A percentile compares a stretch with the other conserved stretches of the same genome.
Evolutionary conservation across 148 eudicot species (phyloP).

Genomic region (Polygonum aviculare): DNA sequence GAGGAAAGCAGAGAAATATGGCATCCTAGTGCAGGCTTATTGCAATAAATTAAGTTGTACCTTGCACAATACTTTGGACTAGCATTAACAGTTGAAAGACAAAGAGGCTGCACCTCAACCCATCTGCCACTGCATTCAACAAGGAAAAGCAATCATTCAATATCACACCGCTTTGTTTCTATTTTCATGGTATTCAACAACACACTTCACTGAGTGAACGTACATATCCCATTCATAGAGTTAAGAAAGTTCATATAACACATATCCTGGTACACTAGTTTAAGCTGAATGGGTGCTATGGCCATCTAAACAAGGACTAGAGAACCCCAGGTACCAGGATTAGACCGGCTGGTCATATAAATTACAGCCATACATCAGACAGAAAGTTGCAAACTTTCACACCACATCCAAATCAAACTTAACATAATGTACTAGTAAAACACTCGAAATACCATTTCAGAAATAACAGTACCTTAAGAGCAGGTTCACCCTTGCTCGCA

Average conservation of each 20-base stretch:
- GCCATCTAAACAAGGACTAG: not conserved
- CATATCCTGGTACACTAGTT: not conserved
- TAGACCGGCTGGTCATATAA: not conserved
- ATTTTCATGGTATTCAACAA: not conserved
- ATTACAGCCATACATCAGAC: not conserved
- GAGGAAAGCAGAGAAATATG: not conserved
- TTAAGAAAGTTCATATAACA: not conserved
- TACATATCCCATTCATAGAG: not conserved
- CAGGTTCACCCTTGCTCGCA: slow-evolving; percentile 65
- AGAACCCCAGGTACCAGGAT: not conserved
- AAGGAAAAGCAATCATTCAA: not conserved
- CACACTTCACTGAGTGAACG: not conserved
- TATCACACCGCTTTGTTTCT: not conserved
- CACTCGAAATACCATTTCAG: not conserved
- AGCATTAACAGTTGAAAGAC: not conserved
- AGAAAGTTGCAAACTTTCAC: not conserved
- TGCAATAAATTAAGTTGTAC: not conserved
- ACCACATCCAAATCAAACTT: not conserved
- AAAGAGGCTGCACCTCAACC: slow-evolving; percentile 31
- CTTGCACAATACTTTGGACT: not conserved
- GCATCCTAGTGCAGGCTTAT: not conserved
- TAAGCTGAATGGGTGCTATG: not conserved
- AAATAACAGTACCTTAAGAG: slow-evolving; percentile 52
- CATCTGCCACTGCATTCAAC: slow-evolving; percentile 77
- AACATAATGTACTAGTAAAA: not conserved